Base-by-base conservation (phyloP, 106 monocot genomes). In the Dactylorhiza incarnata region DNA sequence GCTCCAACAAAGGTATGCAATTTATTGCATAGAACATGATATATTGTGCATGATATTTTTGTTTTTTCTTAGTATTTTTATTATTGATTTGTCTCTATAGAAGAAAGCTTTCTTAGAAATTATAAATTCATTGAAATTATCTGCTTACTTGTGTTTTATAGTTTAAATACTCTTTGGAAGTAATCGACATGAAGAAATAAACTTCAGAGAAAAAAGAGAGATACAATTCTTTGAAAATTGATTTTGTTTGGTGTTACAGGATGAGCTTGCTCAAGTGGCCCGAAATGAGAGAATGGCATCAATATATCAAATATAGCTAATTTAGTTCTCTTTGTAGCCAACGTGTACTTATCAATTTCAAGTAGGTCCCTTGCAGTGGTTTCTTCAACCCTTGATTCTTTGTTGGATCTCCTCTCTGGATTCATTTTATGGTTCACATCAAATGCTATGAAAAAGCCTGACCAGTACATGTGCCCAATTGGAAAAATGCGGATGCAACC, bases 401-500 rank as follows among this genome's bases (percentile, higher is more conserved):
- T 93, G 4, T 69, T 96, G 58, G 95, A 96, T 84, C 89, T 96
- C 19, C 78, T 96, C 9, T 96, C 95, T 15, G 95, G 95, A 47
- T 73, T 96, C 26, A 96, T 96, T 47, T 85, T 96, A 13, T 91
- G 90, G 88, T 86, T 89, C 49, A 96, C 95, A 15, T 71, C 95
- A 6, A 7, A 85, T 72, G 78, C 89, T 8, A 96, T 96, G 95
- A 87, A 82, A 49, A 93, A 87, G 20, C 88, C 90, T 10, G 93
- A 91, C 43, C 86, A 79, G 15, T 93, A 93, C 43, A 78, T 25
- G 12, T 93, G 90, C 48, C 95, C 95, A 9, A 91, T 96, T 77
- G 95, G 95, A 10, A 96, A 96, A 81, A 90, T 82, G 48, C 58
- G 93, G 16, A 96, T 96, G 95, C 95, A 96, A 56, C 95, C 95